These are phyloP conservation scores for Suhomyces kunorum DNA, from an alignment of 1,139 yeast genomes.

Conservation along the genomic window DNA sequence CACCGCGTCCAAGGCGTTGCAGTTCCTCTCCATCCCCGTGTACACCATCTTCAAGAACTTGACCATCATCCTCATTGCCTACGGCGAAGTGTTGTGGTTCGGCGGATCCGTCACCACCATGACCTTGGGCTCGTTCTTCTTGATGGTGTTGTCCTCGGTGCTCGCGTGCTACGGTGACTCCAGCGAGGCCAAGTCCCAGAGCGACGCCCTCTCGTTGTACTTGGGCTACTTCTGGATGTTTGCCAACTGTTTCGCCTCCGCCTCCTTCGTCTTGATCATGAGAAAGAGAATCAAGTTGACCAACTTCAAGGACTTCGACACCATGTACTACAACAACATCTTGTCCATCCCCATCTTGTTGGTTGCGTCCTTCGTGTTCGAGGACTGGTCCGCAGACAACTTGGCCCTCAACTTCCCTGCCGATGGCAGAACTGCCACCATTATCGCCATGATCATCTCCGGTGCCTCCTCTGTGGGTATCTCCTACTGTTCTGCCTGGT, in stretches of 20 bases:
- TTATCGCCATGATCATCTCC: constrained; percentile 82
- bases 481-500: constrained; percentile 99
- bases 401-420: constrained; percentile 75
- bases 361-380: constrained; percentile 70
- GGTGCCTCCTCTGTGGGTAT: constrained; percentile 95
- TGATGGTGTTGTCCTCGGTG: constrained; percentile 91
- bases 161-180: constrained; percentile 86
- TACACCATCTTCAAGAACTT: constrained; percentile 97
- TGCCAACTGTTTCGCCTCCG: constrained; percentile 88
- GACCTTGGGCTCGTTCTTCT: constrained; percentile 82
- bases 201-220: constrained; percentile 49
- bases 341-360: constrained; percentile 87
- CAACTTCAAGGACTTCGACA: constrained; percentile 95
- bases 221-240: constrained; percentile 97
- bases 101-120: constrained; percentile 89
- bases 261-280: constrained; percentile 90
- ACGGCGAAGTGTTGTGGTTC: constrained; percentile 97
- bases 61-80: constrained; percentile 94
- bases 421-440: constrained; percentile 63
- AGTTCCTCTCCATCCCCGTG: constrained; percentile 87
- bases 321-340: constrained; percentile 96
- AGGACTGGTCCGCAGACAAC: constrained; percentile 90
- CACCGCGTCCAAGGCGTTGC: constrained; percentile 94
- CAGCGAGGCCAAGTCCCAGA: constrained; percentile 36
- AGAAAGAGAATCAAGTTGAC: constrained; percentile 97